A percentile compares a stretch with the other conserved stretches of the same genome.
Conservation (phyloP, 2,329 filamentous ascomycete genomes). For the Sporothrix curviconia region DNA sequence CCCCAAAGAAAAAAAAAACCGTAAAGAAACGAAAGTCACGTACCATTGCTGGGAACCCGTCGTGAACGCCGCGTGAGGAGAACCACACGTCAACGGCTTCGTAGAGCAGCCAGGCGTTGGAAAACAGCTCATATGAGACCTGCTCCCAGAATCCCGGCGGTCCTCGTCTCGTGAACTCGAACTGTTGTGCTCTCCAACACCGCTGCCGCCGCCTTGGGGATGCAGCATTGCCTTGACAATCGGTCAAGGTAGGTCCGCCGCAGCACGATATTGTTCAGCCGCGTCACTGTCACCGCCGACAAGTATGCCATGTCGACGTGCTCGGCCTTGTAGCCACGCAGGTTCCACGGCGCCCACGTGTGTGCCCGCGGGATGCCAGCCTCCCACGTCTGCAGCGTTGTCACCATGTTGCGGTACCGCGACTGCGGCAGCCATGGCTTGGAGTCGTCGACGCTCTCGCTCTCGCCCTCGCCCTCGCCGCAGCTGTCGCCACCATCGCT, state of each 20-base stretch:
- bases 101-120: slow-evolving; percentile 1
- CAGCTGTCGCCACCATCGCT: neutral
- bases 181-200: too few species aligned
- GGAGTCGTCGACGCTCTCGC: neutral
- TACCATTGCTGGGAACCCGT: neutral
- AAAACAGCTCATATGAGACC: neutral
- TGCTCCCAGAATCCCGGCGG: neutral
- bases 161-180: too few species aligned
- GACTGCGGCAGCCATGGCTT: neutral
- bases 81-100: slow-evolving; percentile 3
- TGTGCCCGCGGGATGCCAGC: slow-evolving; percentile 27
- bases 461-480: neutral
- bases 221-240: slow-evolving; percentile 17
- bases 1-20: too few species aligned
- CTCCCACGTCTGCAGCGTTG: slow-evolving; percentile 19
- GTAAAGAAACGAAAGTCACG: too few species aligned
- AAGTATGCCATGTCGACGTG: slow-evolving; percentile 31
- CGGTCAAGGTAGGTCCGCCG: slow-evolving; percentile 30
- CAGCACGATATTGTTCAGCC: slow-evolving; percentile 32
- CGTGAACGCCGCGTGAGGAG: neutral
- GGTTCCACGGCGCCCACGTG: slow-evolving; percentile 31
- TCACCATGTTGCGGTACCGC: neutral
- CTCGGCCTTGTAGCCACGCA: slow-evolving; percentile 31
- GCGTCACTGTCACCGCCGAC: slow-evolving; percentile 30
- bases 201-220: neutral